Conservation (phyloP, 2,329 filamentous ascomycete genomes). For the Talaromyces islandicus region DNA sequence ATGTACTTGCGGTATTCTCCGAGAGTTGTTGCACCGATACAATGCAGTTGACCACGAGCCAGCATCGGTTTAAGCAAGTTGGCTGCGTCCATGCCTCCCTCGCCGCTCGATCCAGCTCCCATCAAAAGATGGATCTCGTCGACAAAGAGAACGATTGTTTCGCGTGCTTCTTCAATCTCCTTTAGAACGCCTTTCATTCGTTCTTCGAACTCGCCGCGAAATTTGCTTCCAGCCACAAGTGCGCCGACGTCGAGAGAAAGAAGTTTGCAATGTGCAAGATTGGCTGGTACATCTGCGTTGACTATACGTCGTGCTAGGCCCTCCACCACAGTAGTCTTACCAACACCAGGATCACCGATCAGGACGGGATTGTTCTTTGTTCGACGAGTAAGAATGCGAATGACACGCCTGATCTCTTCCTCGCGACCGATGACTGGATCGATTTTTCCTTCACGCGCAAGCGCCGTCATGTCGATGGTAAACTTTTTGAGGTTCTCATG, state of each 20-base stretch:
- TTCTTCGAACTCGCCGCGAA: slow-evolving; percentile 97
- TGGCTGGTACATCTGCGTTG: slow-evolving; percentile 93
- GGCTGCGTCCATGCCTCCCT: slow-evolving; percentile 97
- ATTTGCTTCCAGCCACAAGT: slow-evolving; percentile 95
- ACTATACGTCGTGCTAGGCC: slow-evolving; percentile 92
- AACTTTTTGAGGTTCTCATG: slow-evolving; percentile 97
- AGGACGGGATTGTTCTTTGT: slow-evolving; percentile 99
- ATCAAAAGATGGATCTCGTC: slow-evolving; percentile 98
- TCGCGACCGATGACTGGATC: slow-evolving; percentile 96
- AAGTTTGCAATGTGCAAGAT: slow-evolving; percentile 86
- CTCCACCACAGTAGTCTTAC: slow-evolving; percentile 97
- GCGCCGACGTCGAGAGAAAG: slow-evolving; percentile 93
- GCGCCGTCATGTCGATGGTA: slow-evolving; percentile 95
- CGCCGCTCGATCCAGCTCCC: slow-evolving; percentile 89
- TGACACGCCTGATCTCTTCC: slow-evolving; percentile 87
- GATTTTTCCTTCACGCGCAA: slow-evolving; percentile 95
- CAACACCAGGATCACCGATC: slow-evolving; percentile 95
- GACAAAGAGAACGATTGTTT: slow-evolving; percentile 96
- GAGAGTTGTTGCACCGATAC: slow-evolving; percentile 93
- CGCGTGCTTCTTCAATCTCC: slow-evolving; percentile 89
- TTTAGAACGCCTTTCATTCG: slow-evolving; percentile 98
- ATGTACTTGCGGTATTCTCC: slow-evolving; percentile 98
- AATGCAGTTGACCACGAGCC: slow-evolving; percentile 91
- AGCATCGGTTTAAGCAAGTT: slow-evolving; percentile 98
- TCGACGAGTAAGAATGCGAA: slow-evolving; percentile 83